phyloP scores from a whole-genome alignment of 306 rosid species.

The Notholithocarpus densiflorus region DNA sequence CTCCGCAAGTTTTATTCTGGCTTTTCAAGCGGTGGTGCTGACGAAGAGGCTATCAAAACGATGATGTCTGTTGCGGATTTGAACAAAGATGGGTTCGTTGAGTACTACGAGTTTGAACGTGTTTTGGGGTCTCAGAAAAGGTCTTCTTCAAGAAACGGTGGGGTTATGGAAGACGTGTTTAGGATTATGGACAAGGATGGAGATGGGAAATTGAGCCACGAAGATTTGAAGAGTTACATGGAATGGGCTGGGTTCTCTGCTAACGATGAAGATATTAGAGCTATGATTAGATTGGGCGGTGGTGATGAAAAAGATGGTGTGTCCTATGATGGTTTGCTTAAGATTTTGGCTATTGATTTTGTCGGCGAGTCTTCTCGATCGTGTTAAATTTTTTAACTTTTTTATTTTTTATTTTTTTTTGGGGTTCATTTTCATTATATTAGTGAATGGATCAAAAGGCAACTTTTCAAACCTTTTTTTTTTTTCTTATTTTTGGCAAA shows the following conservation, averaged over 20 bases:
- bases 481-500: too few species aligned
- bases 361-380: background rate
- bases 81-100: constrained; percentile 74
- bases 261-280: constrained; percentile 59
- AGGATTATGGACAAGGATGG: constrained; percentile 86
- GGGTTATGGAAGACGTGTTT: constrained; percentile 80
- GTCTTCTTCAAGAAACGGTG: constrained; percentile 16
- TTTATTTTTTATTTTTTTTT: rapidly evolving
- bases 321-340: constrained; percentile 60
- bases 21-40: constrained; percentile 18
- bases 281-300: constrained; percentile 69
- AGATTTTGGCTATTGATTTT: constrained; percentile 57
- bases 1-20: constrained; percentile 62
- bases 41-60: constrained; percentile 49
- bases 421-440: too few species aligned
- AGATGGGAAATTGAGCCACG: constrained; percentile 75
- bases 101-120: constrained; percentile 85
- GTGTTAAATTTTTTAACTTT: background rate
- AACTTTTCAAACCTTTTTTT: too few species aligned
- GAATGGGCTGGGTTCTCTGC: constrained; percentile 52
- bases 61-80: constrained; percentile 85
- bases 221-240: constrained; percentile 69
- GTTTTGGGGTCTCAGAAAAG: constrained; percentile 35
- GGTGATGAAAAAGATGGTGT: constrained; percentile 61
- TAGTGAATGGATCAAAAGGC: too few species aligned